phyloP scores from a whole-genome alignment of 2,329 filamentous ascomycete species.

The Fusarium sp. region DNA sequence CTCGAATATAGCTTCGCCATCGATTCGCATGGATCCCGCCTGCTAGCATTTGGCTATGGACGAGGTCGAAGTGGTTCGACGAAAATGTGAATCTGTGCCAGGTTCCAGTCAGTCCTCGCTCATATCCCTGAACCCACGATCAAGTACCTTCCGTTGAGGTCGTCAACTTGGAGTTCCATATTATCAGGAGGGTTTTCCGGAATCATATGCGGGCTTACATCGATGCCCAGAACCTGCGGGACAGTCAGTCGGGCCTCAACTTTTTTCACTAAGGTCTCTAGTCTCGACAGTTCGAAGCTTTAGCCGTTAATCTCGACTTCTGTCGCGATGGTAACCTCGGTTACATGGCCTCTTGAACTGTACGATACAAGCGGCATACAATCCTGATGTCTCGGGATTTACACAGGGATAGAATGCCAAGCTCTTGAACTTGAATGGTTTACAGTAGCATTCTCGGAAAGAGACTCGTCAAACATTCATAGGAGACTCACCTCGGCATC shows the following conservation, averaged over 20 bases:
- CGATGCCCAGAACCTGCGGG: constrained; percentile 75
- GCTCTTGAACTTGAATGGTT: background rate
- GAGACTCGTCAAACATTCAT: background rate
- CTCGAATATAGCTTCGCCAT: constrained; percentile 82
- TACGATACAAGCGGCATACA: background rate
- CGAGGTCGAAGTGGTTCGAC: constrained; percentile 80
- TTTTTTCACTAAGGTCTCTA: background rate
- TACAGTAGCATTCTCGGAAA: background rate
- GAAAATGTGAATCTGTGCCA: constrained; percentile 72
- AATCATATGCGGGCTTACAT: constrained; percentile 78
- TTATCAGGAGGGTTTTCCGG: constrained; percentile 75
- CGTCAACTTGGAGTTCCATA: constrained; percentile 78
- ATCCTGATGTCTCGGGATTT: no score
- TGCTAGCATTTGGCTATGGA: constrained; percentile 81
- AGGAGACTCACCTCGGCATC: constrained; percentile 69
- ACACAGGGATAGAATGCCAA: background rate
- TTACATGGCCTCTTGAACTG: background rate
- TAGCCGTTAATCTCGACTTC: background rate
- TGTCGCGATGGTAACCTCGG: background rate
- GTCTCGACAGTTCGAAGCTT: background rate
- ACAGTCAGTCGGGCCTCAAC: background rate
- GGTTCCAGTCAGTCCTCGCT: constrained; percentile 12
- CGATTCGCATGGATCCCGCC: constrained; percentile 78
- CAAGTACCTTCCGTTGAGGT: constrained; percentile 73
- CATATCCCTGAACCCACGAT: background rate